phyloP scores from a whole-genome alignment of 441 rosid genomes.

The Jatropha multifida region DNA sequence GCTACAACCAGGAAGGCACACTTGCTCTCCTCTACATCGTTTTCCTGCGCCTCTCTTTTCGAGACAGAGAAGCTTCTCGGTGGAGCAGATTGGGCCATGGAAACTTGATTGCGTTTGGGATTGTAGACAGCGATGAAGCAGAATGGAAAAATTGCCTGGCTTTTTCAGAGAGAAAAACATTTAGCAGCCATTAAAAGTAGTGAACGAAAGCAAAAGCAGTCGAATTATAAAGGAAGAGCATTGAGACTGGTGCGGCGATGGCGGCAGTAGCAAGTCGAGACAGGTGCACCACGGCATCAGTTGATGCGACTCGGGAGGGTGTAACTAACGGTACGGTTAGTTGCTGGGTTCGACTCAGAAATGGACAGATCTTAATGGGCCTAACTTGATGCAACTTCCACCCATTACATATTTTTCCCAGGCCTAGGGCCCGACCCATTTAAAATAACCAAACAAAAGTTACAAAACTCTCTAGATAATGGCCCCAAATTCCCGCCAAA shows the following conservation, averaged over 20 bases:
- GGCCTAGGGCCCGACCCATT: not conserved
- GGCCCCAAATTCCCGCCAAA: conserved; percentile 48
- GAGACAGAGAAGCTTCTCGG: conserved; percentile 37
- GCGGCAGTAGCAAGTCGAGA: not conserved
- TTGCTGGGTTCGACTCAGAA: not conserved
- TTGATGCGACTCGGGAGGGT: not conserved
- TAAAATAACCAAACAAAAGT: too few species aligned
- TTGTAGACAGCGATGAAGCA: not conserved
- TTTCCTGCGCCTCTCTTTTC: conserved; percentile 34
- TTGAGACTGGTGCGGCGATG: conserved; percentile 11
- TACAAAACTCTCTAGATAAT: not conserved
- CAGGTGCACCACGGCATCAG: not conserved
- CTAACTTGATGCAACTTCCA: not conserved
- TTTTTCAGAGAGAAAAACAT: conserved; percentile 33
- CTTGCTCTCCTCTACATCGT: conserved; percentile 35
- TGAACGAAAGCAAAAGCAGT: not conserved
- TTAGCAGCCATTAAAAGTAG: conserved; percentile 22
- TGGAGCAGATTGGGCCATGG: conserved; percentile 42
- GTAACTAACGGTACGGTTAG: not conserved
- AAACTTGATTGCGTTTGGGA: conserved; percentile 8
- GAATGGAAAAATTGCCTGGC: conserved; percentile 11
- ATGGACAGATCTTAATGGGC: not conserved
- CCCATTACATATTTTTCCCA: not conserved
- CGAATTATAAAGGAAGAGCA: not conserved
- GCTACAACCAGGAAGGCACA: conserved; percentile 38